Conservation (phyloP, 176 grass and related monocot species). For the bread wheat (Triticum aestivum) region IWGSC_CS_RefSeq_v2.1 NC_057805.1:44211805-44212304, state of each 20-base stretch:
- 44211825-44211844: constrained; percentile 2
- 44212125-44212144: not conserved
- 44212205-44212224: not conserved
- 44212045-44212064: not conserved
- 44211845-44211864: not conserved
- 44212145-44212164: constrained; percentile 14
- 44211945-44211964: not conserved
- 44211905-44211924: constrained; percentile 5
- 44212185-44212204: not conserved
- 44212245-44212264: not conserved
- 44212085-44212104: not conserved
- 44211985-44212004: not conserved
- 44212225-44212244: not conserved
- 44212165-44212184: not conserved
- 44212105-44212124: not conserved
- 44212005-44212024: not conserved
- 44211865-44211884: not conserved
- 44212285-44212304: not conserved
- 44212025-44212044: not conserved
- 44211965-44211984: not conserved
- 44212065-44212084: not conserved
- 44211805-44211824: not conserved
- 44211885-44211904: not conserved
- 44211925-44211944: not conserved
- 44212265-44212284: not conserved